Percentiles rank a stretch among this genome's conserved stretches.
phyloP scores from a whole-genome alignment of 140 eudicot species.

The Oenanthe javanica region DNA sequence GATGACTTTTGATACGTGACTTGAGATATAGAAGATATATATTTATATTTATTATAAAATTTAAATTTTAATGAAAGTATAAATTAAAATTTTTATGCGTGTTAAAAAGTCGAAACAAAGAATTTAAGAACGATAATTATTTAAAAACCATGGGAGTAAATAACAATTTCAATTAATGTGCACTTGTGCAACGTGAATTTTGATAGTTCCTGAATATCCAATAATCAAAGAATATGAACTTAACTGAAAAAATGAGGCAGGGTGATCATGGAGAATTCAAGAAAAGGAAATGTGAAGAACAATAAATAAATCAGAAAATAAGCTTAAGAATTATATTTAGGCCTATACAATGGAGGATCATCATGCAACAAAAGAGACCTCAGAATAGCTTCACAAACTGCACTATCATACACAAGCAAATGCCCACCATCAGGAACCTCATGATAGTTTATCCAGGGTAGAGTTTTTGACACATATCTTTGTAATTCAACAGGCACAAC shows the following conservation, averaged over 20 bases:
- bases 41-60: too few relatives aligned
- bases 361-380: conserved; percentile 82
- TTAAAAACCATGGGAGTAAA: too few relatives aligned
- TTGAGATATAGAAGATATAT: too few relatives aligned
- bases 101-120: too few relatives aligned
- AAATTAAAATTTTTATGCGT: too few relatives aligned
- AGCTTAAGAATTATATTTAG: conserved; percentile 11
- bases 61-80: too few relatives aligned
- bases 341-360: conserved; percentile 53
- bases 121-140: too few relatives aligned
- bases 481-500: conserved; percentile 71
- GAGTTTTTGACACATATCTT: conserved; percentile 46
- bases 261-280: background rate
- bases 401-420: conserved; percentile 65
- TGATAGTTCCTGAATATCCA: too few relatives aligned
- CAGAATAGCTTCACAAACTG: conserved; percentile 73
- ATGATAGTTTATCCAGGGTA: conserved; percentile 85
- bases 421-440: conserved; percentile 96
- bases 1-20: too few relatives aligned
- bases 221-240: background rate
- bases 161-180: too few relatives aligned
- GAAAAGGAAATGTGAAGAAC: background rate
- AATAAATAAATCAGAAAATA: background rate
- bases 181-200: too few relatives aligned
- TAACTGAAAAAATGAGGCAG: background rate